These are phyloP conservation scores for Globisporangium nagaii DNA, from an alignment of 352 stramenopile species.

Conservation along the genomic window DNA sequence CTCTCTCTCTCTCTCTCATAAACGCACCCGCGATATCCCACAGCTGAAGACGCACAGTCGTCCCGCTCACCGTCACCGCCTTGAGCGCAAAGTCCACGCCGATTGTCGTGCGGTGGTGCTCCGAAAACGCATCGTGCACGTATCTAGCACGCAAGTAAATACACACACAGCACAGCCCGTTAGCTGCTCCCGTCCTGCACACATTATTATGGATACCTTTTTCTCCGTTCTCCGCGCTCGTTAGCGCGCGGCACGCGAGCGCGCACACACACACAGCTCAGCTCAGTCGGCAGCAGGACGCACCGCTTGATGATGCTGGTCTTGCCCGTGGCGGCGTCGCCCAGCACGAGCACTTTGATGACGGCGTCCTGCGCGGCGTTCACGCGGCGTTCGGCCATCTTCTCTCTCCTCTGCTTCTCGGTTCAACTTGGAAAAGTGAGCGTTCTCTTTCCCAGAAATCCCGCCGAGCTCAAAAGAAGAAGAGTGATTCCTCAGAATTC, in stretches of 20 bases:
- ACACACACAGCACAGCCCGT: neutral
- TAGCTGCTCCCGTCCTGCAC: neutral
- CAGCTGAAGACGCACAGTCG: conserved; percentile 88
- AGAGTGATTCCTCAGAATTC: too few relatives aligned
- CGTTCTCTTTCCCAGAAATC: conserved; percentile 1
- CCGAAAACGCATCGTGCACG: conserved; percentile 88
- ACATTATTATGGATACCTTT: conserved; percentile 1
- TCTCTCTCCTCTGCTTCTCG: neutral
- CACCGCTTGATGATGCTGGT: conserved; percentile 92
- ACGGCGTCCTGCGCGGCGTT: conserved; percentile 81
- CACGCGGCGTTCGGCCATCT: conserved; percentile 63
- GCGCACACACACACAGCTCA: neutral
- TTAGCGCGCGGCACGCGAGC: too few relatives aligned
- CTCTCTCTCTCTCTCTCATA: neutral
- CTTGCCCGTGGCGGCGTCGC: conserved; percentile 89
- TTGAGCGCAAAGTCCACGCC: conserved; percentile 92
- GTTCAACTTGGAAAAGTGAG: conserved; percentile 4
- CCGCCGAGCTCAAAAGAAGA: too few relatives aligned
- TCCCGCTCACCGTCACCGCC: conserved; percentile 79
- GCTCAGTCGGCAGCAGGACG: conserved; percentile 13
- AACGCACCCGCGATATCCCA: conserved; percentile 87
- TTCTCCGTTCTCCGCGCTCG: neutral
- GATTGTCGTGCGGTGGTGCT: conserved; percentile 91
- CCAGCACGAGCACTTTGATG: conserved; percentile 91
- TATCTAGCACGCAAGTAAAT: conserved; percentile 34